Evolutionary conservation across 768 basidiomycete species (phyloP), one percentile per base, ranked within the genome.

Genomic region (Russula dissimulans): DNA sequence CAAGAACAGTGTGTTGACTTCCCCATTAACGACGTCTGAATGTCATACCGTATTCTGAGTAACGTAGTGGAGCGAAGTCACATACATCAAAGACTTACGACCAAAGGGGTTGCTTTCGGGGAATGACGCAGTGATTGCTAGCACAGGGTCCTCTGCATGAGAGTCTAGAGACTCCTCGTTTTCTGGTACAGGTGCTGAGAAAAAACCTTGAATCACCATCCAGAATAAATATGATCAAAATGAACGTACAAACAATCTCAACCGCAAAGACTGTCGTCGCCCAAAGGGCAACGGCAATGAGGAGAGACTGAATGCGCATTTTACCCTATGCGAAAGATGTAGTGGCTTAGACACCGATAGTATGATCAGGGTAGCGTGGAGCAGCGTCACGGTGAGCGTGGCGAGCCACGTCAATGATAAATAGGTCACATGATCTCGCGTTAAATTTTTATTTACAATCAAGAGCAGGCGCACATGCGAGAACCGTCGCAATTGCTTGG

Each of bases 11-110:
- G 79, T 74, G 69, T 91, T 93, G 68, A 79, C 82, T 76, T 90
- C 87, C 60, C 90, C 90, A 66, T 93, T 93, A 36, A 91, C 83
- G 51, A 92, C 75, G 60, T 91, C 90, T 92, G 67, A n/a, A 63
- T 18, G 18, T 34, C 34, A 58, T 36, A 7, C 17, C 54, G 46
- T 34, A 26, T 51, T 29, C 14, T 48, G 18, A 36, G 43, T 41
- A 46, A 11, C 26, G 32, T 31, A 49, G 42, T 32, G 52, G 31
- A 31, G 29, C 63, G 45, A 12, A 57, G 39, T 32, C 22, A 41
- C n/a, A 60, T 54, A 22, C 4, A 38, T 10, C 8, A 18, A 15
- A 49, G 52, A 80, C 89, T 64, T 71, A 90, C 89, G 87, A 67
- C 84, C 85, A 67, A 91, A 89, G 1, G 82, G 79, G 68, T 91